Conservation (phyloP, 2,329 filamentous ascomycete species). For the Cladobotryum mycophilum region DNA sequence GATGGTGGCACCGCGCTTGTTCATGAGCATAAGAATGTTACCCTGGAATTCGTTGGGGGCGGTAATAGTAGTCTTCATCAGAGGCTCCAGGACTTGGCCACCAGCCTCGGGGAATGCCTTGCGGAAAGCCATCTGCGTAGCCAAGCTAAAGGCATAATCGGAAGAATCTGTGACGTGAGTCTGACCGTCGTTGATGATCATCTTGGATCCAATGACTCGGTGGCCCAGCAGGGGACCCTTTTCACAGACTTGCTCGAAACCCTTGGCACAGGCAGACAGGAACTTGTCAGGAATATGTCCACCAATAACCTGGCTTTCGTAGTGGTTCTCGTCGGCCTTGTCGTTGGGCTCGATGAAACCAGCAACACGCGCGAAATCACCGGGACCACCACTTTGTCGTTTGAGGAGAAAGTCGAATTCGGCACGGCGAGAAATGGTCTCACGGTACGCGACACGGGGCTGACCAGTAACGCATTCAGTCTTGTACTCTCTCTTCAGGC, state of each 20-base stretch:
- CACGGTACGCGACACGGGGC: constrained; percentile 93
- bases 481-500: constrained; percentile 92
- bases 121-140: constrained; percentile 92
- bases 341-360: constrained; percentile 87
- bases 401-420: constrained; percentile 91
- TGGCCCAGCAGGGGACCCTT: constrained; percentile 91
- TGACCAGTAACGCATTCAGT: constrained; percentile 94
- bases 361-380: constrained; percentile 88
- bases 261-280: constrained; percentile 89
- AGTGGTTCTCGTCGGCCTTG: constrained; percentile 66
- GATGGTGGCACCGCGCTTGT: constrained; percentile 93
- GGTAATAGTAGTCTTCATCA: constrained; percentile 98
- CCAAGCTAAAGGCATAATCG: constrained; percentile 91
- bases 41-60: constrained; percentile 97
- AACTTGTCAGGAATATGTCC: constrained; percentile 94
- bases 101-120: constrained; percentile 80
- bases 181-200: constrained; percentile 93
- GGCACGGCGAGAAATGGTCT: constrained; percentile 75
- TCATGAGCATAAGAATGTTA: constrained; percentile 87
- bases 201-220: constrained; percentile 79
- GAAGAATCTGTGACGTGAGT: constrained; percentile 98
- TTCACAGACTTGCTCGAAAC: constrained; percentile 74
- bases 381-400: constrained; percentile 91
- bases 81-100: constrained; percentile 82
- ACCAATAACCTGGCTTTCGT: constrained; percentile 81